Conservation (phyloP, 345 rosid species). For the Salix arbutifolia region DNA sequence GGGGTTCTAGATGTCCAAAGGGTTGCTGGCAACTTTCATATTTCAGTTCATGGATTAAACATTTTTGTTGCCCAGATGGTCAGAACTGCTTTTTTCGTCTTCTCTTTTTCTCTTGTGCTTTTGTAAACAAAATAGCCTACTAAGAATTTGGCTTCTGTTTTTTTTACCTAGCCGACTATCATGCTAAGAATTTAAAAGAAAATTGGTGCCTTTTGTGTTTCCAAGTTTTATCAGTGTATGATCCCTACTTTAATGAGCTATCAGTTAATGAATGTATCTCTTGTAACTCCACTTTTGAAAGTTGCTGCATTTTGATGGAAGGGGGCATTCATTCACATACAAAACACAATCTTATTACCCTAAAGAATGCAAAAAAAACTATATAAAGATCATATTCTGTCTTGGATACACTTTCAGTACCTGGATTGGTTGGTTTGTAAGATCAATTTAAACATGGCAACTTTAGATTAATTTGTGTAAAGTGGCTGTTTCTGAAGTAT, state of each 20-base stretch:
- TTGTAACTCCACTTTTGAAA: background rate
- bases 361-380: background rate
- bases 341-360: background rate
- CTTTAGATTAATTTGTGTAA: background rate
- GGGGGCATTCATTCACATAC: background rate
- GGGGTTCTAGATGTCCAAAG: conserved; percentile 95
- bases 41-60: conserved; percentile 93
- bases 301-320: background rate
- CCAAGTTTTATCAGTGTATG: background rate
- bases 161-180: background rate
- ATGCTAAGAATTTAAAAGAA: background rate
- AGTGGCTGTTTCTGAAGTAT: background rate
- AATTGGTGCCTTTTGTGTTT: background rate
- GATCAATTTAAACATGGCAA: no score
- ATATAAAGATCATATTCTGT: background rate
- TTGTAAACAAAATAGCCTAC: background rate
- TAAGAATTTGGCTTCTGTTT: background rate
- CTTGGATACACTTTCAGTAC: background rate
- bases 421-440: background rate
- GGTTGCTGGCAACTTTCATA: conserved; percentile 98
- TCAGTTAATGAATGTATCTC: background rate
- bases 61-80: conserved; percentile 97
- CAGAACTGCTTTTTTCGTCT: conserved; percentile 10
- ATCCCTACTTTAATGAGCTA: background rate
- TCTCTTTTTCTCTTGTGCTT: background rate